Conservation (phyloP, 2,329 filamentous ascomycete species). For the Phialocephala sp. region DNA sequence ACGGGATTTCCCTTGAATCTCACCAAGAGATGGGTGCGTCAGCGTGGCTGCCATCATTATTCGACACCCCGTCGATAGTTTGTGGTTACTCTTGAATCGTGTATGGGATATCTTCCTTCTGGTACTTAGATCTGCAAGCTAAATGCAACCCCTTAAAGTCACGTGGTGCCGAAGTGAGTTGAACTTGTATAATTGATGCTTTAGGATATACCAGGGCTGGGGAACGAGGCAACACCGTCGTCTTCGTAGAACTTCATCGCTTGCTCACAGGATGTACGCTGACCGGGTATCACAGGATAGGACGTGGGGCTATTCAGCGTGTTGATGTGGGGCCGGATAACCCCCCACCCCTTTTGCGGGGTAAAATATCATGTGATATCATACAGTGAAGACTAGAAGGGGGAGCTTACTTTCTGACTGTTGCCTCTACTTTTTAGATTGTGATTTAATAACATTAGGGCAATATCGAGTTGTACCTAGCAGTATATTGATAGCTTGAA, state of each 20-base stretch:
- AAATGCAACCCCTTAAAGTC: not conserved
- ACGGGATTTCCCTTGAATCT: conserved; percentile 9
- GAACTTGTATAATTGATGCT: not conserved
- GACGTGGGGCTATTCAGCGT: not conserved
- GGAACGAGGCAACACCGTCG: not conserved
- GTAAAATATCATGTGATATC: not conserved
- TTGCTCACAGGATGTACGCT: not conserved
- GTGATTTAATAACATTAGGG: not conserved
- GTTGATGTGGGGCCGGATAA: conserved; percentile 4
- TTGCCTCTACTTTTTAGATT: not conserved
- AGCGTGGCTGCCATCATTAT: conserved; percentile 11
- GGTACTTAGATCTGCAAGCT: not conserved
- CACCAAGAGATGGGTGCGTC: conserved; percentile 11
- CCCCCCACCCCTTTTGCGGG: not conserved
- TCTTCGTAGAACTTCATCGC: not conserved
- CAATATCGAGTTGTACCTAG: too few species aligned
- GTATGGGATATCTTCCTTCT: not conserved
- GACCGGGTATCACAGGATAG: not conserved
- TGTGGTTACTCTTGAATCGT: not conserved
- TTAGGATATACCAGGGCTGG: not conserved
- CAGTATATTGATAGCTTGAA: not conserved
- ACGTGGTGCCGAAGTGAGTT: not conserved
- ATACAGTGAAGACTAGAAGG: not conserved
- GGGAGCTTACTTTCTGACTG: not conserved
- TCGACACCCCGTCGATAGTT: not conserved